A percentile compares a stretch with the other conserved stretches of the same genome.
phyloP scores from a whole-genome alignment of 1,284 basidiomycete genomes.

The Salmacisia buchloeana region DNA sequence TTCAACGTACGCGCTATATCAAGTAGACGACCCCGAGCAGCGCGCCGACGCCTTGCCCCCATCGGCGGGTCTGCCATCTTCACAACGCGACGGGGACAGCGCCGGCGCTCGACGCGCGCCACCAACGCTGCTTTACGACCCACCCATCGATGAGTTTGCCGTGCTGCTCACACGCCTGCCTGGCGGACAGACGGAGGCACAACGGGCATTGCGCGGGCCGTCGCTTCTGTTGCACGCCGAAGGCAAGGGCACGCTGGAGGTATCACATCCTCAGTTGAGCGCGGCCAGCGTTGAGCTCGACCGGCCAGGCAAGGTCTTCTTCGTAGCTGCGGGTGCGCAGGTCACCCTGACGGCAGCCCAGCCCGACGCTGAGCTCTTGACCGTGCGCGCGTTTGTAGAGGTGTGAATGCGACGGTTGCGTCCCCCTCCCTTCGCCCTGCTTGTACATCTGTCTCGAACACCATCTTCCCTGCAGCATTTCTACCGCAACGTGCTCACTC shows the following conservation, averaged over 20 bases:
- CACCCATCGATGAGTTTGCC: conserved; percentile 89
- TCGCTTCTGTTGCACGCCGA: conserved; percentile 73
- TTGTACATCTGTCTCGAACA: too few relatives aligned
- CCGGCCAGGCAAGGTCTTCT: conserved; percentile 68
- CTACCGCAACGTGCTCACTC: too few relatives aligned
- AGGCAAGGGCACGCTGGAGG: conserved; percentile 59
- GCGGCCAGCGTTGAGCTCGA: conserved; percentile 6
- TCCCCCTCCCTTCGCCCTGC: too few relatives aligned
- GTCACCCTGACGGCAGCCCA: conserved; percentile 54
- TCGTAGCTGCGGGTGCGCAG: conserved; percentile 69
- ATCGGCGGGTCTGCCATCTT: conserved; percentile 28
- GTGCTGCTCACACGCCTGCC: conserved; percentile 65
- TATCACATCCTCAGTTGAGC: neutral
- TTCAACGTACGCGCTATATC: conserved; percentile 13
- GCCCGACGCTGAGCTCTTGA: neutral
- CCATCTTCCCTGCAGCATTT: too few relatives aligned
- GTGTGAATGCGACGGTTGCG: too few relatives aligned
- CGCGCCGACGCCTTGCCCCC: conserved; percentile 37
- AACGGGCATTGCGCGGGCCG: conserved; percentile 69
- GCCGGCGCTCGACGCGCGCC: too few relatives aligned
- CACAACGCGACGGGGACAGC: neutral
- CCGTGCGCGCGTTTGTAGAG: conserved; percentile 15
- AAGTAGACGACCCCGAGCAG: conserved; percentile 26
- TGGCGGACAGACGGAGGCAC: conserved; percentile 56
- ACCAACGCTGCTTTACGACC: conserved; percentile 66